Evolutionary conservation across 768 basidiomycete genomes (phyloP).

Genomic region (Tricholoma sp.): DNA sequence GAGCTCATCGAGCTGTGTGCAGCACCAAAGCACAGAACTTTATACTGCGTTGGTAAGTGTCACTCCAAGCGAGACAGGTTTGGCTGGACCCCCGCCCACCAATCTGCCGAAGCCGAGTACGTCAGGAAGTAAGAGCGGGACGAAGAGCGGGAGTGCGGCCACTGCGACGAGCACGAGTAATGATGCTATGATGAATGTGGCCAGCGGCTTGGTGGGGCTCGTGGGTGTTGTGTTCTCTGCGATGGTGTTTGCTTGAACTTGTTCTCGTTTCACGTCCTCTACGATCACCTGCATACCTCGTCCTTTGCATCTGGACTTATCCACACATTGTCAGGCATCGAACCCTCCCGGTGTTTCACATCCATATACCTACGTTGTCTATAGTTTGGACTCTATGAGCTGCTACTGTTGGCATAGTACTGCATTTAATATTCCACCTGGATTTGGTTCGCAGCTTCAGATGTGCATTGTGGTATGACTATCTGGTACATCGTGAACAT

Average conservation of each 20-base stretch:
- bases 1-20: constrained; percentile 30
- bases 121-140: neutral
- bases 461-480: too few relatives aligned
- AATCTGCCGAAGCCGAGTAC: neutral
- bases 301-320: too few relatives aligned
- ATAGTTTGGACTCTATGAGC: too few relatives aligned
- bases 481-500: too few relatives aligned
- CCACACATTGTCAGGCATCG: too few relatives aligned
- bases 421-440: too few relatives aligned
- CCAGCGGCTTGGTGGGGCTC: constrained; percentile 9
- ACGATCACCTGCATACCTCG: too few relatives aligned
- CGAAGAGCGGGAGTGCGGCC: neutral
- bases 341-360: too few relatives aligned
- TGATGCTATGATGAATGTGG: constrained; percentile 10
- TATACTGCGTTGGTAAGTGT: constrained; percentile 22
- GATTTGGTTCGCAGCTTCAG: too few relatives aligned
- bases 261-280: too few relatives aligned
- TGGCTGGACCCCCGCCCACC: neutral
- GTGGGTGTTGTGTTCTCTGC: constrained; percentile 17
- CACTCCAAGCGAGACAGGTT: neutral
- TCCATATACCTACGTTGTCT: too few relatives aligned
- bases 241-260: constrained; percentile 14
- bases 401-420: neutral
- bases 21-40: constrained; percentile 24
- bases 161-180: constrained; percentile 8